Base-by-base conservation (phyloP, 1,139 yeast species). In the Candida mesenterica region DNA sequence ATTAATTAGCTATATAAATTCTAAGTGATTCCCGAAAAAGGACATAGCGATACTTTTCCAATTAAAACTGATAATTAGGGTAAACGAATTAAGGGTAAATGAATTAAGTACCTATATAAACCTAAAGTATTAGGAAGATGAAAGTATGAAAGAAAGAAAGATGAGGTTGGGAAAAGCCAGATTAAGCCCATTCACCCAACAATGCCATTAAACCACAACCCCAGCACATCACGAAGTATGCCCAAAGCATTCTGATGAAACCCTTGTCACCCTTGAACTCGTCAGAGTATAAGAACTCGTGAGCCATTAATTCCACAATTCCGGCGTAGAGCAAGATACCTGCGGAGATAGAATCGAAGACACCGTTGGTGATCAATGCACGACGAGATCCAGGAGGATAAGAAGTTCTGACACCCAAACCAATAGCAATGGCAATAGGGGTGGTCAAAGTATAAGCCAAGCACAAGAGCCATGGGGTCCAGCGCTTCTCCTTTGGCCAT, bases 171-270 rank as follows among this genome's bases (percentile, higher is more conserved):
- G 22, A 9, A 9, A 19, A 19, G 22, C 22, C 6, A 6, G 9
- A 19, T 19, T 41, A 87, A n/a, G 94, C 95, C 96, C 96, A 87
- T 57, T 76, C 80, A 40, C 95, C 96, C 38, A 87, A 66, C 39
- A 87, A 66, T 1, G 95, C 95, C 96, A 87, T 87, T 35, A 85
- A 57, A 31, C 85, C 94, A 13, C 89, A 82, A 40, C 96, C 95
- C 43, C 69, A 57, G 52, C 82, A 70, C 79, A 83, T 62, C 15
- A 61, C 54, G 24, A 59, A 48, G 43, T 57, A 68, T 3, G 73
- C 74, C 38, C 45, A 41, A 36, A 68, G 39, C 67, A 67, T 63
- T 42, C 55, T 62, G 54, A 57, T 60, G 42, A 68, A 55, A 2
- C 77, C 76, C 37, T 52, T 52, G 39, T 62, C 54, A 34, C 82